Evolutionary conservation across 345 rosid genomes (phyloP).

Genomic region (Theobroma cacao): DNA sequence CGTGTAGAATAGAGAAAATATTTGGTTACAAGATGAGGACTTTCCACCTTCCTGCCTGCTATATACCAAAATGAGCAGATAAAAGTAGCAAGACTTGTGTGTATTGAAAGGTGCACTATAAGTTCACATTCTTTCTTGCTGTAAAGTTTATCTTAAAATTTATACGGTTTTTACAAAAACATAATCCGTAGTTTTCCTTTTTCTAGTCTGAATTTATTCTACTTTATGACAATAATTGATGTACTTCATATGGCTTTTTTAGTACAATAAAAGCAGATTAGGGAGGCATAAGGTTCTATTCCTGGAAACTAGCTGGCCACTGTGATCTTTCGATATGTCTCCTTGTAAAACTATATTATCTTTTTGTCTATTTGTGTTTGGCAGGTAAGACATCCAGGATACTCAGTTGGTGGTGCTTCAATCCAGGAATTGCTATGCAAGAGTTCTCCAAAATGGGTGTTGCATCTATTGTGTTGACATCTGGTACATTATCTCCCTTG

Average conservation of each 20-base stretch:
- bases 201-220: constrained; percentile 4
- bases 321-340: neutral
- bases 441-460: constrained; percentile 70
- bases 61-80: neutral
- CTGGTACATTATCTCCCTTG: constrained; percentile 96
- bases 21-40: neutral
- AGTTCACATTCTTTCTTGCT: neutral
- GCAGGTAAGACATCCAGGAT: constrained; percentile 81
- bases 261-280: neutral
- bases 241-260: neutral
- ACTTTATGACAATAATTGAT: neutral
- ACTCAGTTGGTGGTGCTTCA: constrained; percentile 99
- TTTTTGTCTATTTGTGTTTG: constrained; percentile 20
- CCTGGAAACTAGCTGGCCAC: neutral
- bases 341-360: neutral
- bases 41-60: neutral
- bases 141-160: neutral
- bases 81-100: neutral
- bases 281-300: neutral
- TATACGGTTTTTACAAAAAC: neutral
- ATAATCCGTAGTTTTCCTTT: neutral
- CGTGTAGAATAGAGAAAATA: neutral
- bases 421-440: constrained; percentile 95
- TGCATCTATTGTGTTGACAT: constrained; percentile 85
- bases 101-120: neutral